These are phyloP conservation scores for Roridomyces roridus DNA, from an alignment of 768 basidiomycete species.

Conservation along the genomic window DNA sequence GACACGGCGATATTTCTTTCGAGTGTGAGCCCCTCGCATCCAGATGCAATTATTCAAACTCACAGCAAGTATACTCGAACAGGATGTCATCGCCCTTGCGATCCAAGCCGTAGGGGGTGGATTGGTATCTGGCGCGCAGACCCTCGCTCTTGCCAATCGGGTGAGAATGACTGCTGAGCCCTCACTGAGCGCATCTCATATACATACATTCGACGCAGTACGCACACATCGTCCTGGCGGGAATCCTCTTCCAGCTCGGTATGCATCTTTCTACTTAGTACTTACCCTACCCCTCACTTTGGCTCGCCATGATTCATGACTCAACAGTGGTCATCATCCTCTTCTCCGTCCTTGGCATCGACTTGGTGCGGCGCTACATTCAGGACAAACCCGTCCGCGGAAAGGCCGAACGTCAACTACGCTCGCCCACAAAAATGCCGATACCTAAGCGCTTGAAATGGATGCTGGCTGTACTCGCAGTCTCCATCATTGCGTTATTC, in stretches of 20 bases:
- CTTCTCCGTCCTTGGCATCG: slow-evolving; percentile 51
- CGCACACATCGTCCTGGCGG: slow-evolving; percentile 21
- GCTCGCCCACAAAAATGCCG: neutral
- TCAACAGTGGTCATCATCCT: slow-evolving; percentile 23
- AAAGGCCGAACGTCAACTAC: neutral
- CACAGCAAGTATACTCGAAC: no score
- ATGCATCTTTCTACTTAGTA: neutral
- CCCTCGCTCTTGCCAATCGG: no score
- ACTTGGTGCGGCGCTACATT: slow-evolving; percentile 52
- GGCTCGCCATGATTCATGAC: neutral
- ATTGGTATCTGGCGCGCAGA: slow-evolving; percentile 51
- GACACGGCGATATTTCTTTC: no score
- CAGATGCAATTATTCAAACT: slow-evolving; percentile 48
- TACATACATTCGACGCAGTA: no score
- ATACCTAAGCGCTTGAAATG: no score
- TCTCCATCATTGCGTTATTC: slow-evolving; percentile 50
- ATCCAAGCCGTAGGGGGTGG: slow-evolving; percentile 72
- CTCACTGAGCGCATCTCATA: no score
- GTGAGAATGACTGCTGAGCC: no score
- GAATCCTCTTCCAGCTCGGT: slow-evolving; percentile 25
- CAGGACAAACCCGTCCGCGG: slow-evolving; percentile 37
- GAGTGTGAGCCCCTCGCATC: slow-evolving; percentile 11
- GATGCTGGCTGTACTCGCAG: slow-evolving; percentile 41
- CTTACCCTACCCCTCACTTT: no score
- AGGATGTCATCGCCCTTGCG: slow-evolving; percentile 62